These are phyloP conservation scores for Eurotiales sp. DNA, from an alignment of 2,329 filamentous ascomycete species.

Conservation along the genomic window DNA sequence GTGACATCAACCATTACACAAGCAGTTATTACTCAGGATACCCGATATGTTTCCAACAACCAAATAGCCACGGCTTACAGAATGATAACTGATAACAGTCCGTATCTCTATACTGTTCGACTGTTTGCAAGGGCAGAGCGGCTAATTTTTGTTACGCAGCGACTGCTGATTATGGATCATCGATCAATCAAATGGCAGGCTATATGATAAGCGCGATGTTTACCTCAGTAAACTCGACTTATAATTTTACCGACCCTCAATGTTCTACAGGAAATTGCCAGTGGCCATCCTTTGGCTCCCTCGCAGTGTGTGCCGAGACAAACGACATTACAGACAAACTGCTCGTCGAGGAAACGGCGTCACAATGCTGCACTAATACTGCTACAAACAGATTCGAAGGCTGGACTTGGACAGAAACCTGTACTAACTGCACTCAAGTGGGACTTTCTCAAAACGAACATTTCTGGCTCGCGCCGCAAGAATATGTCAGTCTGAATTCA, in stretches of 20 bases:
- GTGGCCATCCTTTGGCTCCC: constrained; percentile 9
- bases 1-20: constrained; percentile 10
- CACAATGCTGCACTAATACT: not conserved
- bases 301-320: constrained; percentile 10
- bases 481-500: not conserved
- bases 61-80: not conserved
- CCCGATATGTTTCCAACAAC: not conserved
- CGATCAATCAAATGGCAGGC: constrained; percentile 1
- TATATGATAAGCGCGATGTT: constrained; percentile 10
- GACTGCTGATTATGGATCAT: not conserved
- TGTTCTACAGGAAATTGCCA: constrained; percentile 11
- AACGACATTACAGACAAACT: constrained; percentile 12
- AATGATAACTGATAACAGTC: not conserved
- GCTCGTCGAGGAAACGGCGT: not conserved
- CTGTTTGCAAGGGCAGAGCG: not conserved
- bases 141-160: not conserved
- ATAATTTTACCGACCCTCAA: constrained; percentile 3
- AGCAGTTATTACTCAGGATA: not conserved
- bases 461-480: not conserved
- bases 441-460: constrained; percentile 2
- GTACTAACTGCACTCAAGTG: constrained; percentile 5
- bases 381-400: constrained; percentile 1
- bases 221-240: constrained; percentile 1
- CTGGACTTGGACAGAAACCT: not conserved
- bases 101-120: not conserved